Percentiles rank a stretch among this genome's conserved stretches.
Evolutionary conservation across 768 basidiomycete species (phyloP).

Genomic region (Boletus reticuloceps): DNA sequence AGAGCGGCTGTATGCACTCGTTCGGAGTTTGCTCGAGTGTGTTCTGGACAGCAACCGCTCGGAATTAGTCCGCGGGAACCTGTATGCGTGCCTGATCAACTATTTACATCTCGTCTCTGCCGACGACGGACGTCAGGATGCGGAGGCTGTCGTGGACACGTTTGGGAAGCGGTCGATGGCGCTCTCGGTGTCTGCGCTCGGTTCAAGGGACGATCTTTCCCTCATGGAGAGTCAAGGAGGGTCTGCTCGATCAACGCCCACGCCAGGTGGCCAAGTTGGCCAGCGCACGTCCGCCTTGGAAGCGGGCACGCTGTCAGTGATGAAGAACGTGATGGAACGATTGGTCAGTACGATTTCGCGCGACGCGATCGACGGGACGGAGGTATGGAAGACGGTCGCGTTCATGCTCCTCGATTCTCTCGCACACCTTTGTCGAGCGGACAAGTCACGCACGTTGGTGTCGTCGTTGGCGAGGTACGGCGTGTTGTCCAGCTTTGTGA

Average conservation of each 20-base stretch:
- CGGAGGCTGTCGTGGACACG: constrained; percentile 14
- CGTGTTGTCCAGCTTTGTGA: constrained; percentile 76
- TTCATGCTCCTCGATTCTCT: constrained; percentile 88
- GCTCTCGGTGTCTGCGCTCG: constrained; percentile 34
- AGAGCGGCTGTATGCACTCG: constrained; percentile 72
- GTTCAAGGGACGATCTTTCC: constrained; percentile 39
- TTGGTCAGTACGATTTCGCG: constrained; percentile 70
- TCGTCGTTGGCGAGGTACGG: constrained; percentile 67
- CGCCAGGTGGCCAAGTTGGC: constrained; percentile 4
- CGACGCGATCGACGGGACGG: constrained; percentile 93
- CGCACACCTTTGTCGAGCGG: constrained; percentile 63
- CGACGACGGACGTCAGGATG: constrained; percentile 14
- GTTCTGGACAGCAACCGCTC: constrained; percentile 73
- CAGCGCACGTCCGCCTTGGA: constrained; percentile 45
- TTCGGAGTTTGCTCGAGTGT: constrained; percentile 72
- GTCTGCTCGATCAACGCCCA: constrained; percentile 21
- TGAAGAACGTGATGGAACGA: constrained; percentile 70
- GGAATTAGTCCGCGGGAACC: constrained; percentile 87
- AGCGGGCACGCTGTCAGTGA: constrained; percentile 56
- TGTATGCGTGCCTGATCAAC: constrained; percentile 91
- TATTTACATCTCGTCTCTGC: constrained; percentile 68
- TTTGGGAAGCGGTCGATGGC: constrained; percentile 28
- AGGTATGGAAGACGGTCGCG: constrained; percentile 96
- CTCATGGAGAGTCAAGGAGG: constrained; percentile 38
- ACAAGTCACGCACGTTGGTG: constrained; percentile 65